Evolutionary conservation across 1,139 yeast species (phyloP).

Genomic region (Nakaseomyces glabratus): DNA sequence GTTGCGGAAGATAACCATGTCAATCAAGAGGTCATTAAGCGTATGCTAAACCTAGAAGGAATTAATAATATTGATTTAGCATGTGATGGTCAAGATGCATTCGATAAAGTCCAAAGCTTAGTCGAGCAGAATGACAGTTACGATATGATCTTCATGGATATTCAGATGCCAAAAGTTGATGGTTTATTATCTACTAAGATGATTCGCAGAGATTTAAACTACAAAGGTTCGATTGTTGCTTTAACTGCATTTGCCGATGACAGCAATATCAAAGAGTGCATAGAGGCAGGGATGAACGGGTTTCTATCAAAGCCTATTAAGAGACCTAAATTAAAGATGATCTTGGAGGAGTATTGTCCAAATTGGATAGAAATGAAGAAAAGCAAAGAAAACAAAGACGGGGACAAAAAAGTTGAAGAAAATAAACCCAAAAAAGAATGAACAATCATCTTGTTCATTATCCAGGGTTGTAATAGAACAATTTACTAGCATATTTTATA

Average conservation of each 20-base stretch:
- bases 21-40: constrained; percentile 79
- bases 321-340: constrained; percentile 52
- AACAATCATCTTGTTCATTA: not conserved
- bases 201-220: constrained; percentile 59
- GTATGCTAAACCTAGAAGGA: constrained; percentile 80
- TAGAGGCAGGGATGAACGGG: constrained; percentile 79
- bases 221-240: constrained; percentile 75
- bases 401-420: not conserved
- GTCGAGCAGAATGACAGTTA: constrained; percentile 35
- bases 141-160: constrained; percentile 87
- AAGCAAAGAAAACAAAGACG: constrained; percentile 4
- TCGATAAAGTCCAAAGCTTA: constrained; percentile 49
- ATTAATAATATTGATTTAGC: constrained; percentile 64
- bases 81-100: constrained; percentile 84
- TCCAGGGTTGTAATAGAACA: too few species aligned
- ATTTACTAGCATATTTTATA: too few species aligned
- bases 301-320: constrained; percentile 82
- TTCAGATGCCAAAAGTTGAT: constrained; percentile 90
- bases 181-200: constrained; percentile 74
- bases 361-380: constrained; percentile 7
- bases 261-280: constrained; percentile 68
- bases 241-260: constrained; percentile 92
- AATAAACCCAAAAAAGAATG: not conserved
- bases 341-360: constrained; percentile 31
- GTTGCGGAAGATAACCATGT: constrained; percentile 94